Conservation (phyloP, 2,329 filamentous ascomycete species). For the Clonostachys rhizophaga region DNA sequence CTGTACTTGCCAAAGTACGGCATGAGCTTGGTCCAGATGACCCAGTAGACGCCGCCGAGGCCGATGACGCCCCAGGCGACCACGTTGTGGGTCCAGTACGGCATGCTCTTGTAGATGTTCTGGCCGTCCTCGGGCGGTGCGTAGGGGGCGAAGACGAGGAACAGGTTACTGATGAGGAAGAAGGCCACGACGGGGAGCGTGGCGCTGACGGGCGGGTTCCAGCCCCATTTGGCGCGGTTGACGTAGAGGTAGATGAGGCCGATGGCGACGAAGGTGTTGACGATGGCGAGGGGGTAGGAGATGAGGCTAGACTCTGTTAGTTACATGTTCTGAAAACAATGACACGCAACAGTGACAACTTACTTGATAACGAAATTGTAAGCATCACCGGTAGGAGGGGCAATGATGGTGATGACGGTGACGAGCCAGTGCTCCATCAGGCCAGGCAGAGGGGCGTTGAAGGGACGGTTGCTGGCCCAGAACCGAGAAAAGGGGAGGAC, state of each 20-base stretch:
- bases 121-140: slow-evolving; percentile 45
- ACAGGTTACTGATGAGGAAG: slow-evolving; percentile 57
- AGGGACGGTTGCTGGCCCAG: slow-evolving; percentile 60
- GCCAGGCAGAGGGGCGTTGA: slow-evolving; percentile 56
- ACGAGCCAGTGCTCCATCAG: slow-evolving; percentile 61
- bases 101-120: slow-evolving; percentile 47
- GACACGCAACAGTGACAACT: slow-evolving; percentile 7
- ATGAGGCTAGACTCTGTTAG: slow-evolving; percentile 40
- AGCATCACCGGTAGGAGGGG: slow-evolving; percentile 61
- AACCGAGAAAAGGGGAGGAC: slow-evolving; percentile 59
- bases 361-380: slow-evolving; percentile 60
- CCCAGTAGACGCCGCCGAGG: slow-evolving; percentile 49
- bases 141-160: slow-evolving; percentile 56
- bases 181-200: slow-evolving; percentile 49
- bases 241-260: slow-evolving; percentile 50
- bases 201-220: slow-evolving; percentile 50
- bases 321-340: background rate
- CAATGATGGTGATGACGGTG: slow-evolving; percentile 61
- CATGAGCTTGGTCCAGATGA: slow-evolving; percentile 47
- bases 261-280: slow-evolving; percentile 49
- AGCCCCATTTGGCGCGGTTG: slow-evolving; percentile 39
- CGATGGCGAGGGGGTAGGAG: slow-evolving; percentile 56
- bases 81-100: slow-evolving; percentile 54
- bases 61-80: slow-evolving; percentile 50
- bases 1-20: slow-evolving; percentile 49